Evolutionary conservation across 306 rosid species (phyloP).

Genomic region (Cucurbita pepo): DNA sequence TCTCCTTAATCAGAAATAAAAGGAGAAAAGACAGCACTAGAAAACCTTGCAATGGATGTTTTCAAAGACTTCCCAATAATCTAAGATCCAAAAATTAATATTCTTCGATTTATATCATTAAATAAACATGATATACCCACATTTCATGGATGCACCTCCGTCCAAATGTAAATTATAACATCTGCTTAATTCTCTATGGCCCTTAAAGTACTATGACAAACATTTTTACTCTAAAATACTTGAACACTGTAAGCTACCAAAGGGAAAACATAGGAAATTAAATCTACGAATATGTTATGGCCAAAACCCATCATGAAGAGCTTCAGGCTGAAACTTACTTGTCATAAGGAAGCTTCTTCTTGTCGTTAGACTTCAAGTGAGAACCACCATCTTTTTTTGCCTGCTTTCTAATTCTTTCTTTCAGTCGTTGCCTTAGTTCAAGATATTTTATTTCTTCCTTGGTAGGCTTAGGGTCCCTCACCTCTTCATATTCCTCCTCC

Average conservation of each 20-base stretch:
- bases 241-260: neutral
- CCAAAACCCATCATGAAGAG: neutral
- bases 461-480: slow-evolving; percentile 41
- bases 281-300: neutral
- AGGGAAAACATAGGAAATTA: neutral
- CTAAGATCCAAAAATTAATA: neutral
- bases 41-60: neutral
- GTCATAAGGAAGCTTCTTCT: slow-evolving; percentile 44
- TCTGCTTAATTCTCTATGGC: neutral
- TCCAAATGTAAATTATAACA: too few relatives aligned
- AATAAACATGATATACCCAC: neutral
- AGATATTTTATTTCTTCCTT: slow-evolving; percentile 62
- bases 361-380: slow-evolving; percentile 18
- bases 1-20: neutral
- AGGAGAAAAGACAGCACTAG: neutral
- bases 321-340: slow-evolving; percentile 34
- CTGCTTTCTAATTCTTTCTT: slow-evolving; percentile 47
- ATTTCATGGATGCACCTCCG: too few relatives aligned
- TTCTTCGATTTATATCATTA: neutral
- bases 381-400: slow-evolving; percentile 33
- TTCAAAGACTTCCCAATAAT: neutral
- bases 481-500: slow-evolving; percentile 30
- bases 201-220: neutral
- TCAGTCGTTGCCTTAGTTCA: slow-evolving; percentile 53
- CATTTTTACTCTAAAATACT: neutral